These are phyloP conservation scores for Sugiyamaella novakii DNA, from an alignment of 1,139 yeast genomes.

Conservation along the genomic window DNA sequence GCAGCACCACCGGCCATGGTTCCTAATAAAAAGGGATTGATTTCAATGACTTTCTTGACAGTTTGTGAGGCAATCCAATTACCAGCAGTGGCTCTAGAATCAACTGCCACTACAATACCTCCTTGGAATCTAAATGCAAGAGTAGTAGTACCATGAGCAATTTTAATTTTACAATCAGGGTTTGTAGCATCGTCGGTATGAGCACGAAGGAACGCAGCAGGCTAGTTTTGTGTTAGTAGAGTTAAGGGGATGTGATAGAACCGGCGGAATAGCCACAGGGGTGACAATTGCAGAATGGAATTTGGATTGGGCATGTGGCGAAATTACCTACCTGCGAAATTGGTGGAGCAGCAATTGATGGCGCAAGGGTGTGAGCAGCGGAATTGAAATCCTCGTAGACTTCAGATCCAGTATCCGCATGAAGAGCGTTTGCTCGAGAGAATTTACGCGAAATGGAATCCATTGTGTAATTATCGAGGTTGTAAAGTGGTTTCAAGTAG, in stretches of 20 bases:
- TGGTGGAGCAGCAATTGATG: slow-evolving; percentile 75
- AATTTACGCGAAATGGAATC: slow-evolving; percentile 32
- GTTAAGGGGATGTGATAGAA: too few relatives aligned
- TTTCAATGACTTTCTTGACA: slow-evolving; percentile 94
- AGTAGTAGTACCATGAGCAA: slow-evolving; percentile 98
- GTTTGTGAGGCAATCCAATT: slow-evolving; percentile 98
- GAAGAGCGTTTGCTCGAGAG: slow-evolving; percentile 22
- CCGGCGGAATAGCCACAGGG: too few relatives aligned
- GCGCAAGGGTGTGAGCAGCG: slow-evolving; percentile 44
- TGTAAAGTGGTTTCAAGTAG: background rate
- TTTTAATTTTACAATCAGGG: slow-evolving; percentile 92
- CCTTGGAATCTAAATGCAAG: slow-evolving; percentile 94
- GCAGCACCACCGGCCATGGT: slow-evolving; percentile 99
- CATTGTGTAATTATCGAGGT: slow-evolving; percentile 23
- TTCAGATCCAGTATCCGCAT: slow-evolving; percentile 20
- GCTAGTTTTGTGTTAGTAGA: slow-evolving; percentile 46
- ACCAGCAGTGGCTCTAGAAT: slow-evolving; percentile 98
- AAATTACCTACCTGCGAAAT: slow-evolving; percentile 55
- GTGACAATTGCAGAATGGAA: too few relatives aligned
- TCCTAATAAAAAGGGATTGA: slow-evolving; percentile 91
- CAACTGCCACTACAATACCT: slow-evolving; percentile 93
- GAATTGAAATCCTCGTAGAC: slow-evolving; percentile 15
- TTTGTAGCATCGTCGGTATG: slow-evolving; percentile 93
- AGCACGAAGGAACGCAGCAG: slow-evolving; percentile 94
- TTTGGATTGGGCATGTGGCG: too few relatives aligned